Evolutionary conservation across 352 stramenopile genomes (phyloP).

Genomic region (Sclerospora graminicola): DNA sequence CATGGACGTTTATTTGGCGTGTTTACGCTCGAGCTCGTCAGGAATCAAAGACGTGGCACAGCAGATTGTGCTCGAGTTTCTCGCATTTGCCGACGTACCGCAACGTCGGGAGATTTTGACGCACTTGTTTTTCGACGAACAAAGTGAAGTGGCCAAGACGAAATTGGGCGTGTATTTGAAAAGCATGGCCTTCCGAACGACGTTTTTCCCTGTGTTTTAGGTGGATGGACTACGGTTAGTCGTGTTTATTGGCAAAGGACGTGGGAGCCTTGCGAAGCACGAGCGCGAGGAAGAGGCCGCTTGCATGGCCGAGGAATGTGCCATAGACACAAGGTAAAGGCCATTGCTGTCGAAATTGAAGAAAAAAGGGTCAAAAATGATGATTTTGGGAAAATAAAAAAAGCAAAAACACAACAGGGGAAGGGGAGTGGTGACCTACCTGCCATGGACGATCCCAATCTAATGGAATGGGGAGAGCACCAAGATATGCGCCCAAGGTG

Average conservation of each 20-base stretch:
- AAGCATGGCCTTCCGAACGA: slow-evolving; percentile 48
- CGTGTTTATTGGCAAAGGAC: slow-evolving; percentile 14
- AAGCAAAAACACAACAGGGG: not conserved
- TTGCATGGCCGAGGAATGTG: slow-evolving; percentile 30
- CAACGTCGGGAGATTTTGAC: slow-evolving; percentile 51
- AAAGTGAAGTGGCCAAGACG: slow-evolving; percentile 64
- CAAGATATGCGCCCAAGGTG: slow-evolving; percentile 55
- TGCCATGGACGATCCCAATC: slow-evolving; percentile 86
- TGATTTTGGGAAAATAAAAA: not conserved
- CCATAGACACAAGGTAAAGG: slow-evolving; percentile 78
- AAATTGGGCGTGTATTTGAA: slow-evolving; percentile 69
- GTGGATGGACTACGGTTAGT: not conserved
- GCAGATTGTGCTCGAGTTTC: slow-evolving; percentile 50
- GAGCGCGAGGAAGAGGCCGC: slow-evolving; percentile 28
- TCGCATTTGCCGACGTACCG: slow-evolving; percentile 35
- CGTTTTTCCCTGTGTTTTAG: slow-evolving; percentile 19
- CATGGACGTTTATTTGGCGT: slow-evolving; percentile 38
- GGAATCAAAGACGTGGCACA: slow-evolving; percentile 56
- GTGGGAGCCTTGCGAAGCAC: slow-evolving; percentile 4
- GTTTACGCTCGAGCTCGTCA: slow-evolving; percentile 31
- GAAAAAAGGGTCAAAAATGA: not conserved
- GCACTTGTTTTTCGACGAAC: slow-evolving; percentile 59
- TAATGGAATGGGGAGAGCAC: slow-evolving; percentile 68
- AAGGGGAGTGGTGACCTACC: no score
- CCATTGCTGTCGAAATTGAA: slow-evolving; percentile 51